Conservation (phyloP, 805 yeast genomes). For the Cephaloascus fragrans region DNA sequence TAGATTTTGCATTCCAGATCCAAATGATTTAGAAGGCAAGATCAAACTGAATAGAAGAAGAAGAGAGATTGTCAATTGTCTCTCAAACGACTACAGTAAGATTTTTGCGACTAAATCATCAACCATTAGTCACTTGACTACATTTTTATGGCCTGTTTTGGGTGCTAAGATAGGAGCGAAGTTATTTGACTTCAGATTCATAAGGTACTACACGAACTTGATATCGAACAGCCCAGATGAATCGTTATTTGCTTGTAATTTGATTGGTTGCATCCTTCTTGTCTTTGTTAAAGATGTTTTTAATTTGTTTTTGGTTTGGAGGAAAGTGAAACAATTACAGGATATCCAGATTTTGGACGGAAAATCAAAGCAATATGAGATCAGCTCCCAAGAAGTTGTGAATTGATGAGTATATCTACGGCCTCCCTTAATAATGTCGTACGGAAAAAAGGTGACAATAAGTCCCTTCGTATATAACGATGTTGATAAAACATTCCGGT, state of each 20-base stretch:
- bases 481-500: too few relatives aligned
- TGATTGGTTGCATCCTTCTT: constrained; percentile 20
- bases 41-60: constrained; percentile 1
- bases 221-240: constrained; percentile 25
- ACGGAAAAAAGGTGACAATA: too few relatives aligned
- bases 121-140: constrained; percentile 11
- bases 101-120: constrained; percentile 10
- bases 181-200: constrained; percentile 10
- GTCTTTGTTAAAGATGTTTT: constrained; percentile 18
- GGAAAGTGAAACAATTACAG: not conserved
- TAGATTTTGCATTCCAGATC: not conserved
- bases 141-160: constrained; percentile 20
- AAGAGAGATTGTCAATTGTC: constrained; percentile 16
- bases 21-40: not conserved
- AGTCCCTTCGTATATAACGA: too few relatives aligned
- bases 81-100: constrained; percentile 15
- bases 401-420: too few relatives aligned
- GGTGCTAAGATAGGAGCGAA: constrained; percentile 14
- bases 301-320: not conserved
- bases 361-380: not conserved
- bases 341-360: not conserved
- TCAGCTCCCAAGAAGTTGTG: not conserved
- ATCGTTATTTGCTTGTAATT: constrained; percentile 17
- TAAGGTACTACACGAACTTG: constrained; percentile 10
- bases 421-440: too few relatives aligned